These are phyloP conservation scores for Trichophyton schoenleinii DNA, from an alignment of 2,329 filamentous ascomycete species.

Conservation along the genomic window DNA sequence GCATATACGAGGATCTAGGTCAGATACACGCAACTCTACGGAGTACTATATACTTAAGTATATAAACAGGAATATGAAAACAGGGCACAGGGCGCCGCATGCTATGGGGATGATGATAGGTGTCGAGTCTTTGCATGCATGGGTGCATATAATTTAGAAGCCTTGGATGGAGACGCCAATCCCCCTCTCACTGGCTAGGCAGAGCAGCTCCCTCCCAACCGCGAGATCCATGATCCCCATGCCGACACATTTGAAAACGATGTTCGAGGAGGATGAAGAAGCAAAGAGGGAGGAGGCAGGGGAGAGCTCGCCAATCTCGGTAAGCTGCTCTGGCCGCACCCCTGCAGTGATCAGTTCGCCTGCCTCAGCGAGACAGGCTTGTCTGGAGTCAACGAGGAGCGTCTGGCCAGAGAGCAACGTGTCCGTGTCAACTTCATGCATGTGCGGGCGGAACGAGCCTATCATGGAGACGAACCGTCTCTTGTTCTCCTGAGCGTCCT, in stretches of 20 bases:
- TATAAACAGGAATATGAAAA: not conserved
- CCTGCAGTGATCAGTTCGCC: conserved; percentile 35
- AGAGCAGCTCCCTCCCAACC: conserved; percentile 31
- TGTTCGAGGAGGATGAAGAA: conserved; percentile 4
- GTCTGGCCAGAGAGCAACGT: conserved; percentile 44
- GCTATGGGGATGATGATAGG: not conserved
- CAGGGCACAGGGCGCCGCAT: not conserved
- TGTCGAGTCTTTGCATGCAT: not conserved
- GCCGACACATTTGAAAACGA: conserved; percentile 41
- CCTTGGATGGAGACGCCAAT: conserved; percentile 27
- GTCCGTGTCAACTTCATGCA: conserved; percentile 38
- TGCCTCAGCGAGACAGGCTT: conserved; percentile 35
- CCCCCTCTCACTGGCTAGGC: conserved; percentile 23
- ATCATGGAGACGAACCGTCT: conserved; percentile 40
- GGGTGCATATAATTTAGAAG: conserved; percentile 21
- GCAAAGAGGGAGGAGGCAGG: not conserved
- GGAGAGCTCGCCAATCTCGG: conserved; percentile 34
- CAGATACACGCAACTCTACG: not conserved
- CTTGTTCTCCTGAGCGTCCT: conserved; percentile 6
- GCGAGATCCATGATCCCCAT: conserved; percentile 41
- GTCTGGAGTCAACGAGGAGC: conserved; percentile 51
- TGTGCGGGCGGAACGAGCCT: conserved; percentile 43
- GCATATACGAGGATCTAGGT: not conserved
- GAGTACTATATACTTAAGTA: not conserved
- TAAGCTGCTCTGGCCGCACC: conserved; percentile 25